phyloP scores from a whole-genome alignment of 2,329 filamentous ascomycete genomes.

The Talaromyces sp. region DNA sequence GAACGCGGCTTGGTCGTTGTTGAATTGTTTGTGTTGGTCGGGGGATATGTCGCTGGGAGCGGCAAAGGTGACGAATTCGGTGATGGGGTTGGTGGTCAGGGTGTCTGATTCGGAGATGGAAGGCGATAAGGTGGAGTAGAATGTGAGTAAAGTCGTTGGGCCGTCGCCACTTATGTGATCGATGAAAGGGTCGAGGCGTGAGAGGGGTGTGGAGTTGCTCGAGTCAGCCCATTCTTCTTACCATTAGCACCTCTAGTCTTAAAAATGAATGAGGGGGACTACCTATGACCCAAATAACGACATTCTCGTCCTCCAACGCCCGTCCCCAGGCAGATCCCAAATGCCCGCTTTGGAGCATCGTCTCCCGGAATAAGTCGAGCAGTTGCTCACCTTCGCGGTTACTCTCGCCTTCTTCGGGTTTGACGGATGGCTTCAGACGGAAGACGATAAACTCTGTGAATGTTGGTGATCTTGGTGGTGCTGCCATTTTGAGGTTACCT shows the following conservation, averaged over 20 bases:
- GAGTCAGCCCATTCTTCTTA: constrained; percentile 34
- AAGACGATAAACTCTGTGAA: constrained; percentile 38
- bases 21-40: constrained; percentile 1
- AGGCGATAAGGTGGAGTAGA: constrained; percentile 34
- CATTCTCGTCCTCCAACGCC: constrained; percentile 34
- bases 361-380: constrained; percentile 26
- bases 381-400: constrained; percentile 33
- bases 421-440: constrained; percentile 34
- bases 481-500: constrained; percentile 5
- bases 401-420: constrained; percentile 35
- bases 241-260: not conserved
- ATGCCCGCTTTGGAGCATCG: constrained; percentile 34
- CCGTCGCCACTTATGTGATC: constrained; percentile 9
- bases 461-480: constrained; percentile 11
- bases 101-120: constrained; percentile 26
- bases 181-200: constrained; percentile 26
- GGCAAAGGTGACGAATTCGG: constrained; percentile 48
- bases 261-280: not conserved
- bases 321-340: constrained; percentile 36
- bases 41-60: constrained; percentile 36
- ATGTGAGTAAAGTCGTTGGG: constrained; percentile 21
- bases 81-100: constrained; percentile 42
- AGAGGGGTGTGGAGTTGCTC: constrained; percentile 23
- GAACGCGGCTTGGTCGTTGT: constrained; percentile 21
- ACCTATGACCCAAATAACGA: constrained; percentile 39